A percentile compares a stretch with the other conserved stretches of the same genome.
These are phyloP conservation scores for Epichloe brachyelytri DNA, from an alignment of 2,329 filamentous ascomycete species.

Conservation along the genomic window DNA sequence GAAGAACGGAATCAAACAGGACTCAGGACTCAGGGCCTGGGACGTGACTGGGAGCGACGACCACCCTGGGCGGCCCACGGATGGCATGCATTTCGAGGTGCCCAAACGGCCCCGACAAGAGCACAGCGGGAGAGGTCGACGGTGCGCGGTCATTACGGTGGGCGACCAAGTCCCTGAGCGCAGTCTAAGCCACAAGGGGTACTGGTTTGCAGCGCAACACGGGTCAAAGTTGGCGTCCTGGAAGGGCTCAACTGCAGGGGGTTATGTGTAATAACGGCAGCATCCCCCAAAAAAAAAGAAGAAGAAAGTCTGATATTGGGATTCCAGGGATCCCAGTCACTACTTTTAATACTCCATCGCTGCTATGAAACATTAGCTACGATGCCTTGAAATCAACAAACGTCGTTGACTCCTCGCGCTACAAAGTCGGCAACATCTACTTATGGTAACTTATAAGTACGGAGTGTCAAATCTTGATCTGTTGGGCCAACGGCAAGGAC, in stretches of 20 bases:
- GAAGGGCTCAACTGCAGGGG: background rate
- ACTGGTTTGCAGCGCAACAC: background rate
- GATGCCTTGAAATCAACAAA: background rate
- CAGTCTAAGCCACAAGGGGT: background rate
- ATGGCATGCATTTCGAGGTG: background rate
- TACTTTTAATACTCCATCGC: too few species aligned
- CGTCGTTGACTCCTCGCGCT: too few species aligned
- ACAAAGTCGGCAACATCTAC: too few species aligned
- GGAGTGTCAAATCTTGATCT: background rate
- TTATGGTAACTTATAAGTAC: too few species aligned
- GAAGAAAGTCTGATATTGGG: too few species aligned
- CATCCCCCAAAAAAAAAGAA: too few species aligned
- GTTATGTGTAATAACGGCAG: background rate
- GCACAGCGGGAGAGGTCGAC: background rate
- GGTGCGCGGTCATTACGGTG: background rate
- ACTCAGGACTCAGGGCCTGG: background rate
- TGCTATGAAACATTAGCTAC: too few species aligned
- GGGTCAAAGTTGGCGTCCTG: background rate
- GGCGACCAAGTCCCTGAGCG: conserved; percentile 3
- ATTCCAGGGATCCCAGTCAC: too few species aligned
- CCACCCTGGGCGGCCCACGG: background rate
- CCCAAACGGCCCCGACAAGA: background rate
- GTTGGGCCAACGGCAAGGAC: background rate
- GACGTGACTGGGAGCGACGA: background rate
- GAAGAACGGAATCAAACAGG: background rate